Evolutionary conservation across 2,329 filamentous ascomycete species (phyloP), one percentile per base, ranked within the genome.

Genomic region (Pseudocercospora fuligena): DNA sequence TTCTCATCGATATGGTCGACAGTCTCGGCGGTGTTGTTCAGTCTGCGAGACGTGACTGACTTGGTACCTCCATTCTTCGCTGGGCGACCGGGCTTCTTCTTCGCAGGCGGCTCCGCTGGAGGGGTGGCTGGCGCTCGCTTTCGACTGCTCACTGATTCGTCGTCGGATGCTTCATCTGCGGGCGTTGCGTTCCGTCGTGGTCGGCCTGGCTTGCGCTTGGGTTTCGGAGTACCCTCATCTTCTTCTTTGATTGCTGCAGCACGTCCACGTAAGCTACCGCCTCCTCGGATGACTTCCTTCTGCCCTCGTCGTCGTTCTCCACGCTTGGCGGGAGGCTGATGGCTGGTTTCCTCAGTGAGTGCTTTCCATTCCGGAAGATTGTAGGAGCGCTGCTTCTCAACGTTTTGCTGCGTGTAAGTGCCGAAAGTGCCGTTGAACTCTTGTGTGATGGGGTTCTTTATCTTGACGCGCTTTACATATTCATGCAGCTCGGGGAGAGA

Each of bases 381-480:
- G 82, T 99, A 99, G 14, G 93, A 93, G 77, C 95, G 88, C 78
- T 96, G 93, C 80, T 97, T 96, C 75, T 98, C 90, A 66, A 99
- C 94, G 77, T 99, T 99, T 76, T 95, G 92, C 79, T 99, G 95
- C 40, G 94, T 94, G 78, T 97, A 99, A 64, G 92, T 96, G 64
- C 95, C 96, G 77, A 94, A 93, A 60, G 92, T 93, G 49, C 95
- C 95, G 85, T 96, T 94, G 74, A 99, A 99, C 75, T 99, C 95
- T 80, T 99, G 95, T 77, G 93, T 97, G 78, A 99, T 98, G 3
- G 95, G 95, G 72, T 99, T 96, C 80, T 94, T 94, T 75, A 99
- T 94, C 76, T 90, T 90, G 78, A 99, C 92, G 69, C 91, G 90
- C 81, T 97, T 98, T 70, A 99, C 87, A 60, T 93, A 86, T 74